Evolutionary conservation across 176 grass and related monocot genomes (phyloP), one percentile per base, ranked within the genome.

Genomic region (Oryza punctata): DNA sequence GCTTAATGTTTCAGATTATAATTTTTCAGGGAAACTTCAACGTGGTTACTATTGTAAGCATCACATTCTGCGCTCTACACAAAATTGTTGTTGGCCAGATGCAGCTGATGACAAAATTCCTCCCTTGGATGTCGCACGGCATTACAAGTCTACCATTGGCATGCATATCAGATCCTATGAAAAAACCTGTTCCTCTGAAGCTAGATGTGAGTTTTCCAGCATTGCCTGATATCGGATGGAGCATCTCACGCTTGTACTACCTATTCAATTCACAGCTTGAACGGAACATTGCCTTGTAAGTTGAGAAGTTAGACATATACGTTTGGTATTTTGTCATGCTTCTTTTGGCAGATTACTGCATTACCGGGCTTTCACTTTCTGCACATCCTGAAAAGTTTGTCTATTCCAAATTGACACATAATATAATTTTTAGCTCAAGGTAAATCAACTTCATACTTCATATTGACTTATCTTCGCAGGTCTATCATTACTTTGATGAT

Each of bases 261-360:
- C 70, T 95, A 57, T 94, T 98, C 87, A 98, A 95, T 77, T 84
- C 92, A 76, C 96, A 95, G 73, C 96, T 98, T 64, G 96, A 95
- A 87, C 79, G 96, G 68, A 98, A 94, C 84, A 98, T 98, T 87
- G 89, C 83, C 91, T 87, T 89, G 96, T 98, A 94, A 93, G 96
- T 92, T 84, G 43, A 76, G 44, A 63, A 77, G 28, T 32, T 86
- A 54, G 52, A 32, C 26, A 52, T 50, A 63, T 68, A 38, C 7
- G 47, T 70, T 77, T 74, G 26, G 33, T 74, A 75, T 32, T 46
- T n/a, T 88, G 64, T 80, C 40, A 82, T 76, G 33, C 59, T 69
- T 87, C 23, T 88, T 82, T 85, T 45, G 19, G 57, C 33, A 49
- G 44, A 49, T 29, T 83, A 25, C 72, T 38, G 52, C 76, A 54